Evolutionary conservation across 805 yeast genomes (phyloP), one percentile per base, ranked within the genome.

Genomic region (Pichia californica): DNA sequence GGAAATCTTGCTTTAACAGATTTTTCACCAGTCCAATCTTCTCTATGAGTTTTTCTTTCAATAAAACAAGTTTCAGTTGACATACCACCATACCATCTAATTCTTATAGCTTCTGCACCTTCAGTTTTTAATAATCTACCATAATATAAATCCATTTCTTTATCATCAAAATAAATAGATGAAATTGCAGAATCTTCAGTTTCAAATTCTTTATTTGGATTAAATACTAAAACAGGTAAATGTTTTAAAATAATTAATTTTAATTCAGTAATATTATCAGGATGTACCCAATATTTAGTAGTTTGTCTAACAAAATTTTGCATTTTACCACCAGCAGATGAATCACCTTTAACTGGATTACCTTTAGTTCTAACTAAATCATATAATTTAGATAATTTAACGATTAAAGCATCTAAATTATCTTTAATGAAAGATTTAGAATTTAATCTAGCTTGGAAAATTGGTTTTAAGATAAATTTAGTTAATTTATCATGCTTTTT

Each of bases 41-140:
- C 99, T 65, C 99, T 78, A 62, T 93, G 99, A 6, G 99, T 93
- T 65, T 93, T 93, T 65, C 99, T 79, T 68, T 93, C 99, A 38
- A 91, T 95, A 51, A 93, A 93, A 44, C 91, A 86, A 33, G 85
- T 86, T 54, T 91, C 96, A 2, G 89, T 75, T 43, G 76, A 73
- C 99, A 93, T 93, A 44, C 96, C 96, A 61, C 99, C 99, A 63
- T 93, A 93, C 99, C 99, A 93, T 70, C 99, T 82, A 60, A 93
- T 73, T 68, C 99, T 82, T 52, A 91, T 88, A 19, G 98, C 98
- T 67, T 93, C 99, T 5, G 99, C 99, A 63, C 99, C 99, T 71
- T 93, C 99, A 56, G 88, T 93, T 66, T 93, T 93, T 62, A 93
- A 79, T 57, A 93, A 74, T 65, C 99, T 79, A 29, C 99, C 99